Conservation (phyloP, 345 rosid species). For the Crucihimalaya himalaica region DNA sequence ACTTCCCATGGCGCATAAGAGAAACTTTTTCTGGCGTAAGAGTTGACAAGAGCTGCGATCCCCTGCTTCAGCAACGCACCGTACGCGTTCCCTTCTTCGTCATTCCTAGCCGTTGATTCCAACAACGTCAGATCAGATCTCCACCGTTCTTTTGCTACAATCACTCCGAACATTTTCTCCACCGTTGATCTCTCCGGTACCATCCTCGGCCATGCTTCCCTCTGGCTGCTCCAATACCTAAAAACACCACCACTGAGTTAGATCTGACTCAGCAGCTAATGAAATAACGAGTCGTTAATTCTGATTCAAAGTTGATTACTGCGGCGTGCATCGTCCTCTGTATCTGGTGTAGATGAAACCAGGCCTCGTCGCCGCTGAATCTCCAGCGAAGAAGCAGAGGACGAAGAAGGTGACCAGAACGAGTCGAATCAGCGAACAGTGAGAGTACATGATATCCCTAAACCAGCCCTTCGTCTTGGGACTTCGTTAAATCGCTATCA, state of each 20-base stretch:
- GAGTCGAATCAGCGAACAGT: slow-evolving; percentile 29
- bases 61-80: slow-evolving; percentile 65
- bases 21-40: slow-evolving; percentile 64
- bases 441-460: slow-evolving; percentile 23
- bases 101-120: slow-evolving; percentile 63
- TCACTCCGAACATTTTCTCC: slow-evolving; percentile 70
- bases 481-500: slow-evolving; percentile 2
- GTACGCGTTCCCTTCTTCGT: slow-evolving; percentile 55
- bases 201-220: slow-evolving; percentile 90
- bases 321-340: slow-evolving; percentile 86
- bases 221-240: slow-evolving; percentile 88
- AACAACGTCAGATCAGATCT: slow-evolving; percentile 71
- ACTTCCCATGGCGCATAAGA: slow-evolving; percentile 79
- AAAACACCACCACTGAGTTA: slow-evolving; percentile 5
- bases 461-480: slow-evolving; percentile 2
- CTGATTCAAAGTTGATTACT: slow-evolving; percentile 36
- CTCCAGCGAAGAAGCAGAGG: slow-evolving; percentile 16
- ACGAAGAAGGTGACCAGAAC: slow-evolving; percentile 29
- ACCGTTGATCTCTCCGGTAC: slow-evolving; percentile 78
- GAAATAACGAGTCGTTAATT: not conserved
- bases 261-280: slow-evolving; percentile 8
- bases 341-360: slow-evolving; percentile 64
- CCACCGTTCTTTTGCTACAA: slow-evolving; percentile 64
- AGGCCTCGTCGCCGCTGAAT: slow-evolving; percentile 41
- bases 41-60: slow-evolving; percentile 77